A percentile compares a stretch with the other conserved stretches of the same genome.
phyloP scores from a whole-genome alignment of 2,329 filamentous ascomycete genomes.

The Fusarium fracticaudum region DNA sequence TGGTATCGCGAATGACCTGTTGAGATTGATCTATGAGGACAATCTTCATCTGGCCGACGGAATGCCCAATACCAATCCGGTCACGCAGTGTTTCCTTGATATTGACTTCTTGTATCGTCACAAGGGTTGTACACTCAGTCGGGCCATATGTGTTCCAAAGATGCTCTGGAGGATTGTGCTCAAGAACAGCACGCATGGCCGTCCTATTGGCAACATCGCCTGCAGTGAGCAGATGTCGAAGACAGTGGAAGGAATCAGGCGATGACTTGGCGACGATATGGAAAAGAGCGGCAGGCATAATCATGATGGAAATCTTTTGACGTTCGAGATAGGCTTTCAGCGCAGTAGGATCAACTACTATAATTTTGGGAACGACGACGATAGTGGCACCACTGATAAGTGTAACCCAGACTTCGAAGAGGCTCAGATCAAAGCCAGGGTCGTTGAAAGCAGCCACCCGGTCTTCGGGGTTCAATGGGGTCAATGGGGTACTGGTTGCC shows the following conservation, averaged over 20 bases:
- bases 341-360: not conserved
- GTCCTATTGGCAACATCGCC: not conserved
- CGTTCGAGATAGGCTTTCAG: not conserved
- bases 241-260: not conserved
- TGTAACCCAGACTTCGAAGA: not conserved
- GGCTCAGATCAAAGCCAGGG: not conserved
- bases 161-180: not conserved
- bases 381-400: not conserved
- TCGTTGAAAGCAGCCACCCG: not conserved
- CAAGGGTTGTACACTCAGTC: not conserved
- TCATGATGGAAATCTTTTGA: not conserved
- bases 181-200: not conserved
- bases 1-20: not conserved
- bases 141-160: conserved; percentile 7
- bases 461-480: not conserved
- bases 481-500: not conserved
- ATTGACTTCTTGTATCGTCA: not conserved
- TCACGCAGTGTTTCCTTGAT: not conserved
- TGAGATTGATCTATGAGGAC: not conserved
- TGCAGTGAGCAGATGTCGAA: not conserved
- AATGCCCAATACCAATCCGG: not conserved
- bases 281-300: not conserved
- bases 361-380: not conserved
- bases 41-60: not conserved
- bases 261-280: not conserved